These are phyloP conservation scores for Phytophthora pinifolia DNA, from an alignment of 352 stramenopile genomes.

Conservation along the genomic window DNA sequence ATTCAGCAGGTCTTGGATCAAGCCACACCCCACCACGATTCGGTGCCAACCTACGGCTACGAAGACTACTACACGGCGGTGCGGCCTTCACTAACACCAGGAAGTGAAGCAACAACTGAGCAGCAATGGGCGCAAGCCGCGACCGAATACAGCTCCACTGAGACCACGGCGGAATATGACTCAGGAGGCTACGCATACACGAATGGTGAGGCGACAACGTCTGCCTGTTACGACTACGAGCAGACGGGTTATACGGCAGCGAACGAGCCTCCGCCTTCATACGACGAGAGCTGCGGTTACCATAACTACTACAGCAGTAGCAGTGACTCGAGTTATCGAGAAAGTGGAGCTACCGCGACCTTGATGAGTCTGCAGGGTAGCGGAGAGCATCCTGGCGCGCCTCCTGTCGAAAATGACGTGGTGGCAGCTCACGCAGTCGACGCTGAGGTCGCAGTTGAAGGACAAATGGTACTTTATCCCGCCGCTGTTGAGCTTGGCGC, in stretches of 20 bases:
- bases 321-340: neutral
- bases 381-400: neutral
- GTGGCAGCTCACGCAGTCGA: slow-evolving; percentile 49
- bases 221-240: slow-evolving; percentile 6
- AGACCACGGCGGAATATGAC: slow-evolving; percentile 18
- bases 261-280: slow-evolving; percentile 6
- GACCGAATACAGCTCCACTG: slow-evolving; percentile 2
- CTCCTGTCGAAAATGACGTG: slow-evolving; percentile 3
- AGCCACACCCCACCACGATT: slow-evolving; percentile 8
- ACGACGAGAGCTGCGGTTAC: slow-evolving; percentile 11
- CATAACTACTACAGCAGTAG: slow-evolving; percentile 14
- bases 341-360: slow-evolving; percentile 17
- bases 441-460: slow-evolving; percentile 30
- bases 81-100: slow-evolving; percentile 15
- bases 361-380: slow-evolving; percentile 23
- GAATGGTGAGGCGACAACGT: neutral
- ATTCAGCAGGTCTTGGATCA: slow-evolving; percentile 64
- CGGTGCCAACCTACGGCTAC: slow-evolving; percentile 18
- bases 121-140: slow-evolving; percentile 15
- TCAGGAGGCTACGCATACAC: slow-evolving; percentile 19
- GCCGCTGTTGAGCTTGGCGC: slow-evolving; percentile 3
- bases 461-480: slow-evolving; percentile 3
- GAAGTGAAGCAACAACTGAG: slow-evolving; percentile 3
- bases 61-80: slow-evolving; percentile 30
- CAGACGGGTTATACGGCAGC: slow-evolving; percentile 3